phyloP scores from a whole-genome alignment of 176 grass and related monocot genomes.

The Carex scoparia region DNA sequence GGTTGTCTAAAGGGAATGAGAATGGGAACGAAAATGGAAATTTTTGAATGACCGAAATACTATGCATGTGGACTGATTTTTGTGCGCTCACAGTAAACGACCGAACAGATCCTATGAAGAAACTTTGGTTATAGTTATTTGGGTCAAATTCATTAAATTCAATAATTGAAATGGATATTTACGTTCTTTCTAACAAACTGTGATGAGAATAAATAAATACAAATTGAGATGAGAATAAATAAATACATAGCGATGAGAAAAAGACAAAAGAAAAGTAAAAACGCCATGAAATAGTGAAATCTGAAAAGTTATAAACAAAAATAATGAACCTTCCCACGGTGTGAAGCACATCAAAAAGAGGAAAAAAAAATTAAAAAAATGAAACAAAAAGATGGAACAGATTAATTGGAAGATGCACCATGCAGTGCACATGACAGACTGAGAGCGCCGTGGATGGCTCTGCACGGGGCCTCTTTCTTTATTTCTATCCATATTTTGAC shows the following conservation, averaged over 20 bases:
- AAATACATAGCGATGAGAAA: not conserved
- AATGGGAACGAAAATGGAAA: too few relatives aligned
- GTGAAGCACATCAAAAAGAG: not conserved
- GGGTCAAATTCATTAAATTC: not conserved
- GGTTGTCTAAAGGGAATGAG: too few relatives aligned
- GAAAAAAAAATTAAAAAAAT: not conserved
- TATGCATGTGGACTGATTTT: too few relatives aligned
- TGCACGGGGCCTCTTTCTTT: slow-evolving; percentile 4
- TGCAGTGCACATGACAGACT: slow-evolving; percentile 14
- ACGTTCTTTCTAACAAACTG: not conserved
- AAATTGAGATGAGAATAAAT: not conserved
- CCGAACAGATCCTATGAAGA: too few relatives aligned
- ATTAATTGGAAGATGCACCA: not conserved
- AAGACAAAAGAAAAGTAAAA: not conserved
- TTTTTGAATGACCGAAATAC: too few relatives aligned
- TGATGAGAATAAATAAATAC: not conserved
- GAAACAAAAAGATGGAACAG: not conserved
- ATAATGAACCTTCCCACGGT: not conserved
- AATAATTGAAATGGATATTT: not conserved
- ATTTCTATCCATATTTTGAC: slow-evolving; percentile 3
- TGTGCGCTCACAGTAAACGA: too few relatives aligned
- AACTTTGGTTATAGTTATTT: too few relatives aligned
- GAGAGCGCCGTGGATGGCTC: slow-evolving; percentile 1
- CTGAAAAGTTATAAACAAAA: not conserved
- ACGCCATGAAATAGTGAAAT: not conserved